Conservation (phyloP, 1,284 basidiomycete genomes). For the Takashimella koratensis region DNA sequence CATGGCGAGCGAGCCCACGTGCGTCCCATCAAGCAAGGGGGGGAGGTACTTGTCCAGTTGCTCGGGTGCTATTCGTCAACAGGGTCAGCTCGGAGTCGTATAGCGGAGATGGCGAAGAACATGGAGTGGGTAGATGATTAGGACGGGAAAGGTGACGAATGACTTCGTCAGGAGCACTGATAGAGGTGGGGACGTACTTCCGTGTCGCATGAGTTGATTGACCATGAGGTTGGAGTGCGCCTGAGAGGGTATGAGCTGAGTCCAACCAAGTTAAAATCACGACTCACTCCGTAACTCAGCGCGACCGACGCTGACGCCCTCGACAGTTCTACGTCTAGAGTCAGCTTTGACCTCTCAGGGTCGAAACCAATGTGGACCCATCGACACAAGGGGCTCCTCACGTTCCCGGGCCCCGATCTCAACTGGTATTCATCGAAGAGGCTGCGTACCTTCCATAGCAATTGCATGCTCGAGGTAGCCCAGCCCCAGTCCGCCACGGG, state of each 20-base stretch:
- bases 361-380: no score
- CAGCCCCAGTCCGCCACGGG: constrained; percentile 72
- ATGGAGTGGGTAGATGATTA: not conserved
- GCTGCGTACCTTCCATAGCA: constrained; percentile 71
- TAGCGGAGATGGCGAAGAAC: not conserved
- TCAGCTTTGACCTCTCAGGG: no score
- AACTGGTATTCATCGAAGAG: not conserved
- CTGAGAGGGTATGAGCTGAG: constrained; percentile 10
- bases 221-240: constrained; percentile 87
- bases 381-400: no score
- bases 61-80: constrained; percentile 47
- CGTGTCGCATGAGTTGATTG: constrained; percentile 69
- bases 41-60: constrained; percentile 88
- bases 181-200: constrained; percentile 62
- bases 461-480: constrained; percentile 86
- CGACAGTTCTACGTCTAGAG: constrained; percentile 62
- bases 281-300: constrained; percentile 70
- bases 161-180: not conserved
- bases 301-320: constrained; percentile 84
- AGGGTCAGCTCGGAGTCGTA: not conserved
- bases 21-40: constrained; percentile 72
- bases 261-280: not conserved
- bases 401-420: no score
- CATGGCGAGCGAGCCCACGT: constrained; percentile 90
- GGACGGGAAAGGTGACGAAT: not conserved